Evolutionary conservation across 1,284 basidiomycete genomes (phyloP).

Genomic region (Melampsora larici-populina): DNA sequence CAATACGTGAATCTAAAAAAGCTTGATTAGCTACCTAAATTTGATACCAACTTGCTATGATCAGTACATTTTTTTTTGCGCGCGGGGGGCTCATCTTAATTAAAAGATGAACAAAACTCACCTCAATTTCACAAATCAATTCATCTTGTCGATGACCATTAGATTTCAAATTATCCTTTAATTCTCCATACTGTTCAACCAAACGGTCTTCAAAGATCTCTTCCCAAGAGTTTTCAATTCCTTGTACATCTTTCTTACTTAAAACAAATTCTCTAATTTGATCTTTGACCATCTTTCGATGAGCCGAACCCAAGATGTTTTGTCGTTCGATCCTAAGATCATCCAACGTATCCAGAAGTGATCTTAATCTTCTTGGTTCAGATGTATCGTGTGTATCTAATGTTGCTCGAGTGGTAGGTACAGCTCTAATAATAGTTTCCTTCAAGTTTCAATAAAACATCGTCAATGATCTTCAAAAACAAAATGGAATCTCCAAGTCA

Average conservation of each 20-base stretch:
- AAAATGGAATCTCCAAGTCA: not conserved
- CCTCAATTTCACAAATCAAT: conserved; percentile 9
- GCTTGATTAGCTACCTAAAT: conserved; percentile 25
- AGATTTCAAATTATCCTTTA: not conserved
- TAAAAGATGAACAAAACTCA: conserved; percentile 17
- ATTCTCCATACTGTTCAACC: conserved; percentile 8
- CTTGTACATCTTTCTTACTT: conserved; percentile 1
- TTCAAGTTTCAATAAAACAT: not conserved
- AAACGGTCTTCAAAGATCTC: conserved; percentile 17
- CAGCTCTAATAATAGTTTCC: conserved; percentile 27
- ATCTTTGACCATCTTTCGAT: conserved; percentile 6
- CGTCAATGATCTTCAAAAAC: not conserved
- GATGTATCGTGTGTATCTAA: not conserved
- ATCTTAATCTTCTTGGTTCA: conserved; percentile 12
- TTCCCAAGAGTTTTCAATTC: conserved; percentile 15
- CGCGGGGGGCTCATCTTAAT: too few species aligned
- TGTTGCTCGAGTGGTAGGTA: not conserved
- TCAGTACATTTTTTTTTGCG: too few species aligned
- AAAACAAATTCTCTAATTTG: conserved; percentile 6
- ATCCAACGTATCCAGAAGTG: conserved; percentile 36
- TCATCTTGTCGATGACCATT: conserved; percentile 13
- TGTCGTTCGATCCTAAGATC: conserved; percentile 18
- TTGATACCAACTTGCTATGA: not conserved
- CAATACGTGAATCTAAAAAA: conserved; percentile 10
- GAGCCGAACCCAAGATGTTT: conserved; percentile 1